Evolutionary conservation across 495 filamentous ascomycete genomes (phyloP).

Genomic region (Wilcoxina mikolae): DNA sequence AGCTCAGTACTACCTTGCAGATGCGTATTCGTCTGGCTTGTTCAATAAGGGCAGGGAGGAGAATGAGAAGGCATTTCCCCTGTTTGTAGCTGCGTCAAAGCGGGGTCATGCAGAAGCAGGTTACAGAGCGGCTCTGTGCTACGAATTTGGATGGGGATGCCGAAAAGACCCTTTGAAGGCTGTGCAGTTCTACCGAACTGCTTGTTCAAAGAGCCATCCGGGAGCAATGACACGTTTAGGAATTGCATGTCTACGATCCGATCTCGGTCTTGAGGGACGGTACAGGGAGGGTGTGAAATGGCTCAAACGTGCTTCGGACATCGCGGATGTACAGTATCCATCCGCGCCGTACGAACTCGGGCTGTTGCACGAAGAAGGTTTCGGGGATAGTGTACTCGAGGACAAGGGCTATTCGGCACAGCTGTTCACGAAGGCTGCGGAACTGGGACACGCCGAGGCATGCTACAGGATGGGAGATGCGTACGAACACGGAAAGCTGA

Average conservation of each 20-base stretch:
- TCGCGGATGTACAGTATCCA: slow-evolving; percentile 82
- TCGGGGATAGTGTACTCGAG: slow-evolving; percentile 79
- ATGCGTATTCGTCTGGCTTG: slow-evolving; percentile 84
- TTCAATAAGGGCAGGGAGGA: slow-evolving; percentile 89
- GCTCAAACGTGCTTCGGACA: slow-evolving; percentile 83
- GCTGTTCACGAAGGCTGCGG: slow-evolving; percentile 84
- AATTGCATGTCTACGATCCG: slow-evolving; percentile 72
- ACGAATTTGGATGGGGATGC: slow-evolving; percentile 96
- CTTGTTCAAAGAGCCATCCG: slow-evolving; percentile 85
- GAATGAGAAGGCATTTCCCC: slow-evolving; percentile 72
- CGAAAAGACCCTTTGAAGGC: slow-evolving; percentile 78
- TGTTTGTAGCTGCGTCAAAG: slow-evolving; percentile 88
- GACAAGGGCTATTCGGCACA: slow-evolving; percentile 86
- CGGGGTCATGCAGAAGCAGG: slow-evolving; percentile 94
- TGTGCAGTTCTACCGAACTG: slow-evolving; percentile 77
- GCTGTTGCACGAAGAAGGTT: slow-evolving; percentile 72
- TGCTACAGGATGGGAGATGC: slow-evolving; percentile 82
- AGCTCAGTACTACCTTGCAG: slow-evolving; percentile 92
- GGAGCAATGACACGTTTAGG: slow-evolving; percentile 88
- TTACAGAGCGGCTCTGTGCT: slow-evolving; percentile 85
- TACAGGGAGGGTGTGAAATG: slow-evolving; percentile 91
- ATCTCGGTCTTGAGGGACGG: slow-evolving; percentile 69
- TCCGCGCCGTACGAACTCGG: slow-evolving; percentile 84
- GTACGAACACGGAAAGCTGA: slow-evolving; percentile 82
- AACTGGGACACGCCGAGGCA: slow-evolving; percentile 75